Evolutionary conservation across 306 rosid species (phyloP).

Genomic region (Notholithocarpus densiflorus): DNA sequence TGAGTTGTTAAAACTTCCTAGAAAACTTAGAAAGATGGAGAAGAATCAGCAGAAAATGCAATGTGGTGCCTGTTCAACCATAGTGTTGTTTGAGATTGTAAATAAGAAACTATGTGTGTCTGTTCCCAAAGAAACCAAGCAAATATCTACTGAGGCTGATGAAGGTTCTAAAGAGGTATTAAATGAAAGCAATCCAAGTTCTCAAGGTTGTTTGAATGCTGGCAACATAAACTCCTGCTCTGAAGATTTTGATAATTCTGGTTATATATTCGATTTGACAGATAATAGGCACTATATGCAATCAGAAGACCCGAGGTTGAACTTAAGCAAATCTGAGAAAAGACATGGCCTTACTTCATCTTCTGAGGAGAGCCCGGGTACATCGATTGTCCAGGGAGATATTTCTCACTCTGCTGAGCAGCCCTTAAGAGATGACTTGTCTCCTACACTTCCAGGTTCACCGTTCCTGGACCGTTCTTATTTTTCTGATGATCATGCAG

Average conservation of each 20-base stretch:
- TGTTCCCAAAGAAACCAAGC: slow-evolving; percentile 22
- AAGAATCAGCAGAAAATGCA: slow-evolving; percentile 29
- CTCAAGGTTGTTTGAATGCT: background rate
- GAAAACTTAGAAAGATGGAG: slow-evolving; percentile 20
- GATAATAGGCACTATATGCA: slow-evolving; percentile 1
- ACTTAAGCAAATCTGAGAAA: slow-evolving; percentile 20
- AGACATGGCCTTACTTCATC: slow-evolving; percentile 14
- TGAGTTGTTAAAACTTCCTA: slow-evolving; percentile 45
- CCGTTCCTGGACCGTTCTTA: slow-evolving; percentile 25
- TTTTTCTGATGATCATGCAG: slow-evolving; percentile 14
- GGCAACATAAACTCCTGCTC: slow-evolving; percentile 17
- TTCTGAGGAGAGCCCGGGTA: slow-evolving; percentile 16
- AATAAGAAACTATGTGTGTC: slow-evolving; percentile 35
- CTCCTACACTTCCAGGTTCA: slow-evolving; percentile 19
- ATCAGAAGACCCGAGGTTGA: slow-evolving; percentile 20
- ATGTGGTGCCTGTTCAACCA: slow-evolving; percentile 52
- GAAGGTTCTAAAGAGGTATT: slow-evolving; percentile 17
- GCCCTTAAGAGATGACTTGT: slow-evolving; percentile 8
- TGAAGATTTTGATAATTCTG: slow-evolving; percentile 29
- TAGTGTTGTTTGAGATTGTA: slow-evolving; percentile 27
- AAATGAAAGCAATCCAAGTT: slow-evolving; percentile 5
- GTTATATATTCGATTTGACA: slow-evolving; percentile 8
- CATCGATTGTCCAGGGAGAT: background rate
- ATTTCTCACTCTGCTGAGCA: slow-evolving; percentile 18
- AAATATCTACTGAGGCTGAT: slow-evolving; percentile 9